A percentile compares a stretch with the other conserved stretches of the same genome.
Conservation (phyloP, 2,329 filamentous ascomycete species). For the Neofusicoccum sp. region DNA sequence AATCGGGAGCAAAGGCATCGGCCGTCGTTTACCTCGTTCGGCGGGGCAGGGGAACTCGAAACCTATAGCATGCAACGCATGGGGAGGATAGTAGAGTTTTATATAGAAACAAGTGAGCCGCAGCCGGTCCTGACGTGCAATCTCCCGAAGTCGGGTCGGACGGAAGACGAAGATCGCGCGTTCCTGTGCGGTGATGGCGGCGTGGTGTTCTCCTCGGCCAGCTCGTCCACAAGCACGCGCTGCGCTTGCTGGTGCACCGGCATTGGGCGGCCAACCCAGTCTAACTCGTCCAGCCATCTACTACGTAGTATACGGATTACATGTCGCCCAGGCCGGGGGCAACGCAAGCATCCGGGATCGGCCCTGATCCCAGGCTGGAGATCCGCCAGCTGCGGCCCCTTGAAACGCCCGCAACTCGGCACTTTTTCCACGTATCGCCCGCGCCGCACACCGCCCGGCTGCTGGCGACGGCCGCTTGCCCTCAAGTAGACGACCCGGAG, state of each 20-base stretch:
- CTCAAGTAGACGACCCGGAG: constrained; percentile 4
- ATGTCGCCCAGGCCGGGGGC: background rate
- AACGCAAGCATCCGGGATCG: constrained; percentile 14
- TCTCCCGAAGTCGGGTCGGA: background rate
- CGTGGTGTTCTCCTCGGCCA: background rate
- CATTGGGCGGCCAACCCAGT: background rate
- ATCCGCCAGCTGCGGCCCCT: constrained; percentile 4
- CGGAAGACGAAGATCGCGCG: background rate
- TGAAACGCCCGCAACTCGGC: constrained; percentile 6
- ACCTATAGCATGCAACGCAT: background rate
- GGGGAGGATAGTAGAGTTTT: background rate
- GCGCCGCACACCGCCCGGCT: background rate
- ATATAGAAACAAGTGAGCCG: background rate
- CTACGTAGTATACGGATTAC: background rate
- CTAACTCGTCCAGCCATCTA: background rate
- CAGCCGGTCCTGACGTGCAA: background rate
- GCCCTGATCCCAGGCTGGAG: background rate
- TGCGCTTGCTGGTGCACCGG: background rate
- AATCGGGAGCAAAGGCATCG: too few species aligned
- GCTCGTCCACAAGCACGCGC: too few species aligned
- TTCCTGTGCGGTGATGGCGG: background rate
- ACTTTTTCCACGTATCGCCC: background rate
- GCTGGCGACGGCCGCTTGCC: constrained; percentile 1
- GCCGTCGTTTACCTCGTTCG: background rate
- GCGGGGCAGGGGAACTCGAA: background rate